Base-by-base conservation (phyloP, 306 rosid species). In the Prinsepia uniflora region DNA sequence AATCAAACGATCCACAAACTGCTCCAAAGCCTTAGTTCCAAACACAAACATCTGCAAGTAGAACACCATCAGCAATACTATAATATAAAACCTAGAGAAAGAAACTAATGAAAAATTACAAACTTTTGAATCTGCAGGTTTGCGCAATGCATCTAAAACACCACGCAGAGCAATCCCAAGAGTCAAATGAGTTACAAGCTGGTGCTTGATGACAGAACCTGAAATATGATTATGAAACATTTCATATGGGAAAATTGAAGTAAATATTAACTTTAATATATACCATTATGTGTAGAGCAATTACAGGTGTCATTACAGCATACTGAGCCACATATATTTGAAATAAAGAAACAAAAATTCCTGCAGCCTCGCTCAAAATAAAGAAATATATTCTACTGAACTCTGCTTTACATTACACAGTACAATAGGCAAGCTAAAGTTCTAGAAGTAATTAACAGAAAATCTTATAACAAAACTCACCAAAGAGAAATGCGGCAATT, bases 81-180 rank as follows among this genome's bases (percentile, higher is more conserved):
- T 74, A 62, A 52, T 44, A 71, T 7, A 43, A 72, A 76, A 50
- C 20, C 10, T 70, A 68, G 17, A 20, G 48, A 47, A 22, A 34
- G 50, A 71, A 80, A 48, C 43, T 19, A n/a, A 39, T 17, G 10
- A 70, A 67, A 75, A 10, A 19, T 65, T 62, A 83, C 96, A 34
- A 65, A 95, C 99, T 85, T 91, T 91, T 42, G 99, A 95, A 82
- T 95, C 99, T 1, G 96, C 96, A 82, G 99, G 99, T 77, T 91
- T 95, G 76, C 99, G 97, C 78, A 95, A 79, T 64, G 99, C 96
- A 85, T 95, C 99, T 77, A 95, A 86, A 78, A 95, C 99, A 75
- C 76, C 82, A 30, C 99, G 97, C 65, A 95, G 92, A 64, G 99
- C 99, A 63, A 91, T 91, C 83, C 99, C 99, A 20, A 95, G 88